Conservation (phyloP, 306 rosid genomes). For the Dalbergia cultrata region DNA sequence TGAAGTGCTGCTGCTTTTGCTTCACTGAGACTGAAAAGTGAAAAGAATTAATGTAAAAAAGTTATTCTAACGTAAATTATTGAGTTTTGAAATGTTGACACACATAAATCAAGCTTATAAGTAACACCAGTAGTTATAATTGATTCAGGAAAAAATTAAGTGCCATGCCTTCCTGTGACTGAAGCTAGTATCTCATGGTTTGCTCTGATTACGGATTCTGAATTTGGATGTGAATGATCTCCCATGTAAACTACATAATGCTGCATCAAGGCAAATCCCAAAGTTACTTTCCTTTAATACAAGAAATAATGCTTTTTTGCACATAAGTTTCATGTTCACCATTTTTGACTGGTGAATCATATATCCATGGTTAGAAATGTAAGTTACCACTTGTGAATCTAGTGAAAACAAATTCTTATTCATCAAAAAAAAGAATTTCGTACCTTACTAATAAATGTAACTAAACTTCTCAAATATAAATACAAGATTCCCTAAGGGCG, state of each 20-base stretch:
- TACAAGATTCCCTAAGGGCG: neutral
- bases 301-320: neutral
- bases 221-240: conserved; percentile 69
- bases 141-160: neutral
- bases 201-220: conserved; percentile 64
- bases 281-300: conserved; percentile 32
- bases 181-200: conserved; percentile 75
- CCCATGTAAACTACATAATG: conserved; percentile 80
- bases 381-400: no score
- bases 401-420: no score
- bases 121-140: neutral
- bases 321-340: no score
- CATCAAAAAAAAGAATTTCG: no score
- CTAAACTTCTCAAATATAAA: neutral
- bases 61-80: neutral
- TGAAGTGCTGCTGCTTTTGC: conserved; percentile 62
- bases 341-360: neutral
- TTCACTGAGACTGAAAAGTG: conserved; percentile 55
- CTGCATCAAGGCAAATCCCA: conserved; percentile 43
- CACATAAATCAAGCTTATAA: conserved; percentile 16
- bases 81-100: conserved; percentile 25
- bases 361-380: no score
- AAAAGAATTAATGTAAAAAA: conserved; percentile 30
- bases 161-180: conserved; percentile 63
- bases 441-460: no score